Percentiles rank a stretch among this genome's conserved stretches.
These are phyloP conservation scores for Colletotrichum australisinense DNA, from an alignment of 2,329 filamentous ascomycete genomes.

Conservation along the genomic window DNA sequence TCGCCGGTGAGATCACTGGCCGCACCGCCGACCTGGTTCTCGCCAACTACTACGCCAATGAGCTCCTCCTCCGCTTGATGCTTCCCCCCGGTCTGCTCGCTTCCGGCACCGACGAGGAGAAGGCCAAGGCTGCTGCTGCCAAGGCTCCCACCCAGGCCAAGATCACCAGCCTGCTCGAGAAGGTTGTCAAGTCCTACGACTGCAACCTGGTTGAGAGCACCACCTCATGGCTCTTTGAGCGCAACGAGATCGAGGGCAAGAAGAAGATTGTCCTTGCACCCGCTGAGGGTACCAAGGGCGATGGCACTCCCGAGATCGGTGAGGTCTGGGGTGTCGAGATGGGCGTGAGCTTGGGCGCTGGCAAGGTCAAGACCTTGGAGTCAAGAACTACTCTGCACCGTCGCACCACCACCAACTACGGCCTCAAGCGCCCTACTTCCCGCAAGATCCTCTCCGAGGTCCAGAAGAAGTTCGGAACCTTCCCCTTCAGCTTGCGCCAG, in stretches of 20 bases:
- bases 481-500: constrained; percentile 97
- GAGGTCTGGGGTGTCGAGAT: constrained; percentile 99
- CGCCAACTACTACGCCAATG: constrained; percentile 95
- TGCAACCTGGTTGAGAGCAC: constrained; percentile 97
- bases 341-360: constrained; percentile 88
- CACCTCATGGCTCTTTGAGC: constrained; percentile 95
- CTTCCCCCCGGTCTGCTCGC: constrained; percentile 89
- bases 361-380: constrained; percentile 93
- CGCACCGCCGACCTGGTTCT: constrained; percentile 88
- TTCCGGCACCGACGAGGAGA: constrained; percentile 90
- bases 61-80: constrained; percentile 91
- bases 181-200: constrained; percentile 90
- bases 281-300: constrained; percentile 88
- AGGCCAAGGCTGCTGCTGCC: constrained; percentile 86
- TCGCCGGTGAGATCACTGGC: constrained; percentile 79
- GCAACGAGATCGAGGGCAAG: constrained; percentile 95
- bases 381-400: constrained; percentile 93
- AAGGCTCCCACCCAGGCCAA: constrained; percentile 88
- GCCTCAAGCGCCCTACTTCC: constrained; percentile 92
- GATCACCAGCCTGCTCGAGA: constrained; percentile 90
- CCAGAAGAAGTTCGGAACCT: constrained; percentile 96
- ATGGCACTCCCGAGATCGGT: constrained; percentile 86
- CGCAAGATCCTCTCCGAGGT: constrained; percentile 93
- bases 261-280: constrained; percentile 98
- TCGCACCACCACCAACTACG: constrained; percentile 91